phyloP scores from a whole-genome alignment of 2,329 filamentous ascomycete genomes.

The Venturia carpophila region DNA sequence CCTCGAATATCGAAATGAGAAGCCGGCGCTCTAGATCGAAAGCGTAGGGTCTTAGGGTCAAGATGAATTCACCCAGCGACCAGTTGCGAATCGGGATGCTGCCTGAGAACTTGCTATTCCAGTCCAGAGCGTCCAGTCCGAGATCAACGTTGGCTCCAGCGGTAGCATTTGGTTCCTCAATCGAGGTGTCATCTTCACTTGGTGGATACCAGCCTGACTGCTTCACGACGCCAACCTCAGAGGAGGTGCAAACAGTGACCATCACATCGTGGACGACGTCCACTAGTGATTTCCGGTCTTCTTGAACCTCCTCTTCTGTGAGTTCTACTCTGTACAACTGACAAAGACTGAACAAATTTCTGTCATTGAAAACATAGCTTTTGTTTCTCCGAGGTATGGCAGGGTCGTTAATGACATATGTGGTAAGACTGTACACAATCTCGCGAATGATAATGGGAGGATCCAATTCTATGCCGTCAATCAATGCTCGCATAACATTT shows the following conservation, averaged over 20 bases:
- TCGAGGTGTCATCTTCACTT: constrained; percentile 37
- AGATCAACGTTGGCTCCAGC: constrained; percentile 49
- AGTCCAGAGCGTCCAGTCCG: constrained; percentile 61
- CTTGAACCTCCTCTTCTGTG: constrained; percentile 32
- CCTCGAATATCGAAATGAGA: constrained; percentile 67
- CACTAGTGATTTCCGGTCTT: constrained; percentile 49
- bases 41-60: constrained; percentile 74
- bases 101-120: constrained; percentile 59
- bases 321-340: constrained; percentile 15
- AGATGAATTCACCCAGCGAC: constrained; percentile 68
- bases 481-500: constrained; percentile 59
- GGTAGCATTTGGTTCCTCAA: not conserved
- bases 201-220: constrained; percentile 81
- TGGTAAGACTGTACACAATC: constrained; percentile 64
- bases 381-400: constrained; percentile 62
- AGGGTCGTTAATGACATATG: constrained; percentile 36
- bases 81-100: constrained; percentile 71
- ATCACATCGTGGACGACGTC: constrained; percentile 69
- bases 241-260: constrained; percentile 63
- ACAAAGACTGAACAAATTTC: constrained; percentile 48
- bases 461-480: constrained; percentile 71
- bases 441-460: constrained; percentile 67
- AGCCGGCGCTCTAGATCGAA: constrained; percentile 75
- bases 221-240: constrained; percentile 63
- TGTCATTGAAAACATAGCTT: constrained; percentile 65